Base-by-base conservation (phyloP, 2,329 filamentous ascomycete genomes). In the Metarhizium brunneum region DNA sequence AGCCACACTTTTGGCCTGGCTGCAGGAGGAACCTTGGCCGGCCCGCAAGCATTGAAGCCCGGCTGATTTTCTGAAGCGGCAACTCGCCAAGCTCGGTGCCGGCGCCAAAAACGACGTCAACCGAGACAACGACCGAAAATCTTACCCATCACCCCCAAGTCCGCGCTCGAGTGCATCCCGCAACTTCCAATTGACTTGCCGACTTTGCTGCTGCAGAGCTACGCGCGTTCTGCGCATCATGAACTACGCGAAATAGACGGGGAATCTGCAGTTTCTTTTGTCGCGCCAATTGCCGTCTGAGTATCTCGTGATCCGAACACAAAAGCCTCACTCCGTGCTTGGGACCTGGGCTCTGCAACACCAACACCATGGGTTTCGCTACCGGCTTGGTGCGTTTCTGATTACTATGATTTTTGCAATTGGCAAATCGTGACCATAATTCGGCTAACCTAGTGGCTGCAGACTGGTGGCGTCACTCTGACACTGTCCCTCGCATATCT, bases 401-500 rank as follows among this genome's bases (percentile, higher is more conserved):
- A 8, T 49, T 47, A 25, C n/a, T 36, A 35, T 35, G 7, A 35
- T 35, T 11, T 35, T 5, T 32, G 18, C 49, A n/a, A n/a, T 25
- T 52, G 13, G 20, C 3, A 30, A 25, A 11, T n/a, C 16, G 7
- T 29, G 2, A 7, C 38, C 25, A 25, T 53, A 30, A 8, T 29
- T 18, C 40, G 50, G 45, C 59, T 61, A 42, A 63, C 56, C 7
- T 20, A 52, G 25, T 32, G 16, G 43, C 18, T 38, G 40, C 61
- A 92, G 87, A 83, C 87, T 61, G 85, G 87, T 66, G 88, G 88
- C 62, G 82, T 90, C 55, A 87, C 88, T 60, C 76, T 92, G 58
- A 91, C 88, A 51, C 82, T 89, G 58, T 85, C 84, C 47, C 66
- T 88, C 57, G 81, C 88, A 64, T 92, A 90, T 71, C 77, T 92